Conservation (phyloP, 345 rosid genomes). For the Carallia pectinifolia region DNA sequence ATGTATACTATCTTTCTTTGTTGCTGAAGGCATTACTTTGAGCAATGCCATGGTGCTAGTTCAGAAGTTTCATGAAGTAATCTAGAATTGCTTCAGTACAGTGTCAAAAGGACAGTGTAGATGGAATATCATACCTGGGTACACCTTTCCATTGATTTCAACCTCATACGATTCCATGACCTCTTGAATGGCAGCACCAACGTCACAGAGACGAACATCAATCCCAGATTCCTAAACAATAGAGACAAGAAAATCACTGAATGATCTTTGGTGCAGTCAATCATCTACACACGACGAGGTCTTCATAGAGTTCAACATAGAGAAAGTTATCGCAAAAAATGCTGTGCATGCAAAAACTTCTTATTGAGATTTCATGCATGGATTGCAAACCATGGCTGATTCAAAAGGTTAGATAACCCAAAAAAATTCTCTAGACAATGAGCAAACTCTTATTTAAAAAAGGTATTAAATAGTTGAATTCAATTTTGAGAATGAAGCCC, state of each 20-base stretch:
- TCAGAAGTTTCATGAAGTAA: too few species aligned
- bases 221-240: constrained; percentile 82
- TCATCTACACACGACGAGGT: not conserved
- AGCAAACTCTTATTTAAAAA: too few species aligned
- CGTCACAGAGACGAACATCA: constrained; percentile 91
- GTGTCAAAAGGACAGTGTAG: too few species aligned
- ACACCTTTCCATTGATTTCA: constrained; percentile 91
- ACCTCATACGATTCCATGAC: constrained; percentile 98
- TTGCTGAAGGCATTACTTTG: too few species aligned
- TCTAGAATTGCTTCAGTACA: too few species aligned
- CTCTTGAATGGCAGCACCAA: constrained; percentile 98
- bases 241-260: not conserved
- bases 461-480: too few species aligned
- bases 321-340: not conserved
- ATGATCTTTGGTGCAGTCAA: not conserved
- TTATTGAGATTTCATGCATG: not conserved
- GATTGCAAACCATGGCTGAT: not conserved
- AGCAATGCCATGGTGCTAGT: too few species aligned
- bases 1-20: too few species aligned
- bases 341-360: too few species aligned
- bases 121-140: constrained; percentile 58
- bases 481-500: too few species aligned
- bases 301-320: not conserved
- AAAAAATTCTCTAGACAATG: too few species aligned
- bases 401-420: too few species aligned